Evolutionary conservation across 2,329 filamentous ascomycete species (phyloP), one percentile per base, ranked within the genome.

Genomic region (Arthrobotrys conoides): DNA sequence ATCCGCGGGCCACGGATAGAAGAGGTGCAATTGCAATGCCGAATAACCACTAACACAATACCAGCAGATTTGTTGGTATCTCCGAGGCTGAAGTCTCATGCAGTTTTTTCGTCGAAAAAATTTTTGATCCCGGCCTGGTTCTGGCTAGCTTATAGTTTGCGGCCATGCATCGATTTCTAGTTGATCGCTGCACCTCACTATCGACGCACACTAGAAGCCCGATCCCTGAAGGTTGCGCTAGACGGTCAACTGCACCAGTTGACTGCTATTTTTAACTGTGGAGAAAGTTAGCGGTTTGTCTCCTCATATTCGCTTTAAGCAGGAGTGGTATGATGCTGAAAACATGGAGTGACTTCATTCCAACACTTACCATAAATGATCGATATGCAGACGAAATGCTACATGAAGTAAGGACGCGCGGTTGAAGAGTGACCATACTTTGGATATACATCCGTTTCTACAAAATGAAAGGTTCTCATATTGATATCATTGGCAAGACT

Each of bases 321-420:
- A 27, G 20, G 9, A 44, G 57, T 61, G 57, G 57, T 61, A 61
- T 61, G 57, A 61, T 61, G 20, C 57, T 41, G 36, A 61, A 61
- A 61, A 61, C 57, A 61, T 61, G 6, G 22, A 41, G 57, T 61
- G 57, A 61, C 57, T 61, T 61, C 33, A 61, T 44, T 9, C 30
- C 55, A 59, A 41, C 55, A 22, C 33, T 38, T 22, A 18, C 55
- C 30, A 22, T 38, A 12, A 38, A 59, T 30, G 33, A 41, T 41
- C 5, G 33, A 59, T 38, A 24, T 59, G 55, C 55, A 24, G n/a
- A 24, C 30, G 18, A 12, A 41, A 41, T 2, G 9, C 55, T 24
- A 41, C 18, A 41, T 59, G 55, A 24, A 41, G 55, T 41, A 59
- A 22, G 33, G 55, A 41, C 30, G n/a, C n/a, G n/a, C 9, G 12